phyloP scores from a whole-genome alignment of 805 yeast genomes.

The Zygosaccharomyces gambellarensis region DNA sequence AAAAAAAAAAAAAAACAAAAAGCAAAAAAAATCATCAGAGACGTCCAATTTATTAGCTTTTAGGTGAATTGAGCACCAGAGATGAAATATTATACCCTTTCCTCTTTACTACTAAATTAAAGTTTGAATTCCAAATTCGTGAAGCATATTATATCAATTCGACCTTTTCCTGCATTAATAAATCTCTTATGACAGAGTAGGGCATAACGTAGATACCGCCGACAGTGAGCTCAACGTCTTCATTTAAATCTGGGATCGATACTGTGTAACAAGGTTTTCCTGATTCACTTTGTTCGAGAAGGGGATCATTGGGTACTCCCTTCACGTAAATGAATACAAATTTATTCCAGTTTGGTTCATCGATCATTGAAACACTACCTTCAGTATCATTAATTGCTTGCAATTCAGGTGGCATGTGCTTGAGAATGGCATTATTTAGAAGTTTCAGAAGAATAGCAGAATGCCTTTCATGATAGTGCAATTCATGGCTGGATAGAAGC shows the following conservation, averaged over 20 bases:
- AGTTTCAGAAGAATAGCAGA: constrained; percentile 57
- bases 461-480: constrained; percentile 63
- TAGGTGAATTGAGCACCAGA: background rate
- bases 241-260: constrained; percentile 42
- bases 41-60: background rate
- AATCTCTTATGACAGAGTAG: constrained; percentile 48
- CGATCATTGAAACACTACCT: constrained; percentile 69
- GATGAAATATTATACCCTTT: background rate
- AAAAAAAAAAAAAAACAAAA: background rate
- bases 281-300: constrained; percentile 41
- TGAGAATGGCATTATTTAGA: constrained; percentile 62
- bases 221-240: constrained; percentile 50
- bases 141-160: constrained; percentile 35
- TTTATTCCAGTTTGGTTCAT: constrained; percentile 65
- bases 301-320: constrained; percentile 14
- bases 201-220: constrained; percentile 75
- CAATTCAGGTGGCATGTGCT: constrained; percentile 59
- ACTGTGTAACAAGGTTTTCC: constrained; percentile 36
- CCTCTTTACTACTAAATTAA: too few species aligned
- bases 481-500: constrained; percentile 54
- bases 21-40: background rate
- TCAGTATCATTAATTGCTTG: constrained; percentile 73
- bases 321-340: constrained; percentile 62
- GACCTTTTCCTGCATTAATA: constrained; percentile 40
- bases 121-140: too few species aligned